These are phyloP conservation scores for Colletotrichum scovillei DNA, from an alignment of 2,329 filamentous ascomycete species.

Conservation along the genomic window DNA sequence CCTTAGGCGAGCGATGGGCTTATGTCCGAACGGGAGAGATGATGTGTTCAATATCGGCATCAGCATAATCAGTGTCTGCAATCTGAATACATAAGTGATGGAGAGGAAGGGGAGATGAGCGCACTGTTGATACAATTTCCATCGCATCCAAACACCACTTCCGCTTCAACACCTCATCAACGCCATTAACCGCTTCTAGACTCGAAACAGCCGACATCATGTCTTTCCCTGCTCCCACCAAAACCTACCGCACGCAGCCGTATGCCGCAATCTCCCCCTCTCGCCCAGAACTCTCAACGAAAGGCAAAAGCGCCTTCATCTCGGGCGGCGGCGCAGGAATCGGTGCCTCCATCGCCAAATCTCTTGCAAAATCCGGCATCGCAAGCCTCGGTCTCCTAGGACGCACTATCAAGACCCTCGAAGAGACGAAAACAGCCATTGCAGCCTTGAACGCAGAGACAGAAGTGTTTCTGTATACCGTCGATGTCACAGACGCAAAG, in stretches of 20 bases:
- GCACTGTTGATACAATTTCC: too few species aligned
- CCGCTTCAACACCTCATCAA: background rate
- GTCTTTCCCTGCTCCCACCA: conserved; percentile 38
- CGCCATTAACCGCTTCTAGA: fast-evolving
- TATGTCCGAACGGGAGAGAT: too few species aligned
- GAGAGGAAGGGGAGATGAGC: too few species aligned
- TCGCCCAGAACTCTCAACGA: conserved; percentile 39
- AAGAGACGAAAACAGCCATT: conserved; percentile 39
- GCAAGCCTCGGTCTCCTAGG: conserved; percentile 62
- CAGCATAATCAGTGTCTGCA: too few species aligned
- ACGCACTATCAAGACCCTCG: conserved; percentile 41
- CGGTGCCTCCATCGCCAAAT: conserved; percentile 55
- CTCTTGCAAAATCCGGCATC: conserved; percentile 53
- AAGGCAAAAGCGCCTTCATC: conserved; percentile 61
- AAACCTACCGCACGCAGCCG: conserved; percentile 31
- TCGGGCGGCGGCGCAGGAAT: conserved; percentile 66
- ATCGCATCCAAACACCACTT: background rate
- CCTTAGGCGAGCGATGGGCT: too few species aligned
- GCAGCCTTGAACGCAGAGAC: conserved; percentile 36
- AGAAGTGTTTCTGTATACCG: conserved; percentile 32
- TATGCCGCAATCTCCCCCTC: conserved; percentile 43
- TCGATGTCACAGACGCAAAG: conserved; percentile 34
- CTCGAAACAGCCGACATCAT: background rate
- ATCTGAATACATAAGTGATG: too few species aligned
- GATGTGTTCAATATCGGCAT: too few species aligned